A percentile compares a stretch with the other conserved stretches of the same genome.
Conservation (phyloP, 257 asterid species). For the Haberlea rhodopensis region DNA sequence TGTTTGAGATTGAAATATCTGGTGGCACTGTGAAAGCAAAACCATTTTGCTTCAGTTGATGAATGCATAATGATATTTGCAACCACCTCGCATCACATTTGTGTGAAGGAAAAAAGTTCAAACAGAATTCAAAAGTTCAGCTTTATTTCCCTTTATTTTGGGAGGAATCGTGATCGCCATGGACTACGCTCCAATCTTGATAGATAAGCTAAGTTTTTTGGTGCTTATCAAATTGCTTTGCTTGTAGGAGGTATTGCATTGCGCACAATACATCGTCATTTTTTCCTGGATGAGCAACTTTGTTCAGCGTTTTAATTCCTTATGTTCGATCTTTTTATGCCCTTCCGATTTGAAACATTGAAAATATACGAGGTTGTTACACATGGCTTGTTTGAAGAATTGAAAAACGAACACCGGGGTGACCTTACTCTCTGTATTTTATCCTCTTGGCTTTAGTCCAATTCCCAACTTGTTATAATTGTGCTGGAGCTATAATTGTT, state of each 20-base stretch:
- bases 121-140: slow-evolving; percentile 1
- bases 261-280: background rate
- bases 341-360: background rate
- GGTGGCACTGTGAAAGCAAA: slow-evolving; percentile 2
- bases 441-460: too few species aligned
- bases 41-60: background rate
- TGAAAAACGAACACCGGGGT: too few species aligned
- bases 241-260: slow-evolving; percentile 10
- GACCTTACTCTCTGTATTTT: too few species aligned
- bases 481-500: too few species aligned
- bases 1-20: background rate
- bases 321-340: background rate
- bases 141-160: slow-evolving; percentile 2
- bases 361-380: too few species aligned
- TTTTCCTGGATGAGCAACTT: background rate
- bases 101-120: slow-evolving; percentile 10
- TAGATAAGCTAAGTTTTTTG: slow-evolving; percentile 31
- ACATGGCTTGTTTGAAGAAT: background rate
- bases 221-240: slow-evolving; percentile 33
- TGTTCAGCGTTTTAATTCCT: background rate
- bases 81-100: background rate
- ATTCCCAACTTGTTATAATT: too few species aligned
- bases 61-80: background rate
- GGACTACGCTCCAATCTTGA: slow-evolving; percentile 16
- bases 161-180: slow-evolving; percentile 17